Evolutionary conservation across 441 rosid genomes (phyloP).

Genomic region (Bocquillonia castaneifolia): DNA sequence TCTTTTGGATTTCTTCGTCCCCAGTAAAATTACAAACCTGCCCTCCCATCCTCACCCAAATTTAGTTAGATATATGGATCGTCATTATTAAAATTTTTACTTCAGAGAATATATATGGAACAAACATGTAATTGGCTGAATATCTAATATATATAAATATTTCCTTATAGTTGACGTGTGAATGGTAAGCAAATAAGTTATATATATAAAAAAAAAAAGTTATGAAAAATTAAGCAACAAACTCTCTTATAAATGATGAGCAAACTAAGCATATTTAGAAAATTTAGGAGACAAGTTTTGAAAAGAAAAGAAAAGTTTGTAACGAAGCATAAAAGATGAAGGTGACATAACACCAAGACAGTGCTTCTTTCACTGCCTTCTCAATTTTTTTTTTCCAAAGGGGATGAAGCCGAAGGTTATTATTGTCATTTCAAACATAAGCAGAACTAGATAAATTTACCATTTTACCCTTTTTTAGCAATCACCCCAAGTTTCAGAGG

Average conservation of each 20-base stretch:
- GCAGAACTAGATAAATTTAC: constrained; percentile 9
- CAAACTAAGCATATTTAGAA: neutral
- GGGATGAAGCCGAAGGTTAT: constrained; percentile 5
- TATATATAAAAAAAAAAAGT: no score
- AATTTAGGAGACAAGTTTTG: neutral
- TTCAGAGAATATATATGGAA: no score
- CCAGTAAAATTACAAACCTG: neutral
- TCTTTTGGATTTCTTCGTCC: neutral
- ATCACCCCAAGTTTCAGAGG: constrained; percentile 46
- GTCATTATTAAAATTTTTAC: no score
- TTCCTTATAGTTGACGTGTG: no score
- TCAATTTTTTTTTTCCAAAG: neutral
- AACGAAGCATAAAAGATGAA: constrained; percentile 5
- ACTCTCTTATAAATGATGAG: neutral
- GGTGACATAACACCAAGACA: neutral
- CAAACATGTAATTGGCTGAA: no score
- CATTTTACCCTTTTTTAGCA: constrained; percentile 22
- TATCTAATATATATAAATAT: no score
- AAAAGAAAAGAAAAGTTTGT: neutral
- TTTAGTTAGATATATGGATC: no score
- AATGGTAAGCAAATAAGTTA: no score
- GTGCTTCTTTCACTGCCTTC: neutral
- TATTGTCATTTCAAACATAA: constrained; percentile 8
- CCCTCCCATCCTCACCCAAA: neutral
- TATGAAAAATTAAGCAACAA: no score